Evolutionary conservation across 495 filamentous ascomycete genomes (phyloP), one percentile per base, ranked within the genome.

Genomic region (Parachaetomium inaequale): DNA sequence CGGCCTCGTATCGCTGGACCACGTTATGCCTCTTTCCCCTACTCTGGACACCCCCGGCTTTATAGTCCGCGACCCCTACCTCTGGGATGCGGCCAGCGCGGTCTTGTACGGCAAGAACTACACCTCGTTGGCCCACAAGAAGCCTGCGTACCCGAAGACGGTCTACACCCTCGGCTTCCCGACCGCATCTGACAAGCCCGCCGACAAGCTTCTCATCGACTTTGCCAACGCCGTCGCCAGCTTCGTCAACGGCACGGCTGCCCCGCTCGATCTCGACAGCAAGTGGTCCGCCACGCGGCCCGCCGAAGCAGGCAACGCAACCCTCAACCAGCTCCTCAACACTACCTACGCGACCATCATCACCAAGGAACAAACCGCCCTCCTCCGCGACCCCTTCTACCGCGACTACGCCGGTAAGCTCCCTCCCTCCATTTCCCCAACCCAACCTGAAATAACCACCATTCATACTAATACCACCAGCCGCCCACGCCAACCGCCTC

Each of bases 261-360:
- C 71, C 10, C 42, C 71, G 2, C 56, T 83, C 17, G 69, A 81
- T 55, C 61, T 77, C 17, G 59, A 61, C n/a, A 58, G 56, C 12
- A 61, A 70, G 11, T 85, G 81, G 82, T 59, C 66, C 26, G 59
- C 66, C 8, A 77, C 72, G 0, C 65, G 68, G n/a, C 76, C 80
- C 8, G 64, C 72, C 6, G 69, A 60, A 0, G 68, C 69, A 15
- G 49, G 57, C 8, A 58, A 45, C 32, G 36, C 59, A 7, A 54
- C 66, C 3, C 58, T 81, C 7, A 23, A n/a, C 6, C 21, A 66
- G 2, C 59, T 76, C 21, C 64, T 83, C 11, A 75, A 74, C 58
- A 70, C 69, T 50, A 84, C 81, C 4, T 86, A 85, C 58, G 74
- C 80, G 8, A 74, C 71, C 19, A 60, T 85, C 17, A 82, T 79